These are phyloP conservation scores for Prunus mira DNA, from an alignment of 306 rosid species.

Conservation along the genomic window DNA sequence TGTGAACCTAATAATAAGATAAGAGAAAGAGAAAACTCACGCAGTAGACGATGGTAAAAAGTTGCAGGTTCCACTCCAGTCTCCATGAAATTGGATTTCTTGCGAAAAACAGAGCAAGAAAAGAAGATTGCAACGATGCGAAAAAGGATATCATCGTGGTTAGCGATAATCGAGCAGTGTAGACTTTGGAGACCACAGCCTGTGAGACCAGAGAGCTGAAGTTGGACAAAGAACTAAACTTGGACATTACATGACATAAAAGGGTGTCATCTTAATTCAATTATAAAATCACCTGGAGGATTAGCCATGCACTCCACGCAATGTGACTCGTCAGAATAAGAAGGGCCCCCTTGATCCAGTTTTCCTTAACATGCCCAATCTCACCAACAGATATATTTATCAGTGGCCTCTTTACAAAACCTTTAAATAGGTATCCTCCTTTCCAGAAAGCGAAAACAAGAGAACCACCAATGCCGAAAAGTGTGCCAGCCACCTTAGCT, in stretches of 20 bases:
- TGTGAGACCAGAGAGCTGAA: background rate
- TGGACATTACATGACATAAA: background rate
- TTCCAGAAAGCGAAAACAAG: too few relatives aligned
- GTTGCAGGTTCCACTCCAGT: conserved; percentile 33
- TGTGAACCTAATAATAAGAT: too few relatives aligned
- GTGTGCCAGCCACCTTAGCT: too few relatives aligned
- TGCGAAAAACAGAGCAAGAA: conserved; percentile 28
- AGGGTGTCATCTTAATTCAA: background rate
- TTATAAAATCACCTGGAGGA: conserved; percentile 34
- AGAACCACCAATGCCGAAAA: too few relatives aligned
- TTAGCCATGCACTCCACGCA: conserved; percentile 39
- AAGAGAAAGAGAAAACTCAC: conserved; percentile 18
- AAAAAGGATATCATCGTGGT: conserved; percentile 33
- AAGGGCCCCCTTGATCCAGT: conserved; percentile 23
- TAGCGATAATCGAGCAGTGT: conserved; percentile 27
- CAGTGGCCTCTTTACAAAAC: too few relatives aligned
- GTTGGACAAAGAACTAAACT: background rate
- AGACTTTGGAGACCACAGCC: conserved; percentile 27
- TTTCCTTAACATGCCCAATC: too few relatives aligned
- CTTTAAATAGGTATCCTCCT: too few relatives aligned
- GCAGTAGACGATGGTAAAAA: conserved; percentile 29
- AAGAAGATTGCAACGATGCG: conserved; percentile 30
- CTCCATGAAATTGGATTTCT: conserved; percentile 29
- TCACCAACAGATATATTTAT: too few relatives aligned
- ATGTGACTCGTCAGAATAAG: conserved; percentile 25